Conservation (phyloP, 2,329 filamentous ascomycete genomes). For the Aspergillus thermomutatus region DNA sequence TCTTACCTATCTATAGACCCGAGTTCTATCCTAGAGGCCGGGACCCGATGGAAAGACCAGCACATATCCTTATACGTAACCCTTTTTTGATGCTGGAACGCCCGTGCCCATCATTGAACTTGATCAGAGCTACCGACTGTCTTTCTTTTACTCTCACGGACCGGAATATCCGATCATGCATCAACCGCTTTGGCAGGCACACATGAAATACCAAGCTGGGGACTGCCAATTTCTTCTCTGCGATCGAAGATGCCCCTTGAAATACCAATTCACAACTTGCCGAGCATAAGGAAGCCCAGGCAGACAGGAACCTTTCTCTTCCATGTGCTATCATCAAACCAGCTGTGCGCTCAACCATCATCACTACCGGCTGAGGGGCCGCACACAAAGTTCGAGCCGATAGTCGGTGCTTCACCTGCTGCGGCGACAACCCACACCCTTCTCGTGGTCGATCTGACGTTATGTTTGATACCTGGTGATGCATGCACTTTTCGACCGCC, state of each 20-base stretch:
- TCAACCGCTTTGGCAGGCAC: not conserved
- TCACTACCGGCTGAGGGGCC: too few relatives aligned
- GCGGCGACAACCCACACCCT: not conserved
- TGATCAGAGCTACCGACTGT: too few relatives aligned
- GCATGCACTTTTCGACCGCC: not conserved
- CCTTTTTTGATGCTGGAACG: not conserved
- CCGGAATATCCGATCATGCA: not conserved
- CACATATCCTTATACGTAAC: not conserved
- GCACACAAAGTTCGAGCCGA: not conserved
- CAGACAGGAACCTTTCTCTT: not conserved
- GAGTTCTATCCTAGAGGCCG: slow-evolving; percentile 26
- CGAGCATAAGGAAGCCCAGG: not conserved
- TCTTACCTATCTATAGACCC: slow-evolving; percentile 28
- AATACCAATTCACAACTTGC: not conserved
- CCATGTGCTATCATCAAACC: not conserved
- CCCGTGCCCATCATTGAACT: not conserved
- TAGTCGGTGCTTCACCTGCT: not conserved
- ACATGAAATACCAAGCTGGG: too few relatives aligned
- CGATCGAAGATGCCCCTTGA: too few relatives aligned
- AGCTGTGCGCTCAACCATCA: not conserved
- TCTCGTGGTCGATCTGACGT: not conserved
- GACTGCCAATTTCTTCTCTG: too few relatives aligned
- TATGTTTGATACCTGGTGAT: not conserved
- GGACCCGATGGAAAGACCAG: not conserved
- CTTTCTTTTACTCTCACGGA: not conserved